Base-by-base conservation (phyloP, 2,329 filamentous ascomycete species). In the Alternaria conjuncta region DNA sequence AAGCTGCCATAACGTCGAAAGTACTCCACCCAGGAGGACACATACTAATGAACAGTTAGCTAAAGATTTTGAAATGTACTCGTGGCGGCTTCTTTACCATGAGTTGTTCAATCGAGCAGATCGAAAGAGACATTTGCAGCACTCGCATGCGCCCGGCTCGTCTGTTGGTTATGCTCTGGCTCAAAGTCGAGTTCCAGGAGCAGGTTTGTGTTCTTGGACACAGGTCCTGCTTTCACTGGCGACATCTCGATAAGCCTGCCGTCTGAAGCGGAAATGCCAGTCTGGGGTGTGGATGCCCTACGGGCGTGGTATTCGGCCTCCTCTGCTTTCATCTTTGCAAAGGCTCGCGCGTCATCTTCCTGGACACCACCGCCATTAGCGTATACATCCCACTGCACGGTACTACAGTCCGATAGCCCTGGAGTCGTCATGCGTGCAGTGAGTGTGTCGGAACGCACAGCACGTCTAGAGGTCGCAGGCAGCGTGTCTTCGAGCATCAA, bases 291-390 rank as follows among this genome's bases (percentile, higher is more conserved):
- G 11, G 44, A 43, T 26, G 63, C 60, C 12, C 62, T 60, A n/a
- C 20, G 11, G 18, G 58, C 61, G 2, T 49, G 41, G 20, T 67
- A 71, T 8, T 63, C 63, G 0, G 62, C 62, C n/a, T 72, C 55
- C 15, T 68, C 50, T 9, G 71, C 63, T 20, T 43, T 64, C 23
- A 56, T 58, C 59, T 68, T 68, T 43, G 67, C 51, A 6, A 64
- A 18, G 11, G 63, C 25, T 26, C 64, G 58, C 23, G 58, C 67
- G 25, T 79, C 75, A 13, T 78, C 74, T 23, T 23, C 60, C 41
- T 66, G 55, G 4, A 45, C 59, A 51, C 67, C 59, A 21, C 65
- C 63, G 12, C 62, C 65, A 21, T 53, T 55, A 15, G 61, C 56
- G 43, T 65, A 66, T 11, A 46, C 13, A 9, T 68, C 55, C 67